These are phyloP conservation scores for Tuber microsphaerosporum DNA, from an alignment of 495 filamentous ascomycete genomes.

Conservation along the genomic window DNA sequence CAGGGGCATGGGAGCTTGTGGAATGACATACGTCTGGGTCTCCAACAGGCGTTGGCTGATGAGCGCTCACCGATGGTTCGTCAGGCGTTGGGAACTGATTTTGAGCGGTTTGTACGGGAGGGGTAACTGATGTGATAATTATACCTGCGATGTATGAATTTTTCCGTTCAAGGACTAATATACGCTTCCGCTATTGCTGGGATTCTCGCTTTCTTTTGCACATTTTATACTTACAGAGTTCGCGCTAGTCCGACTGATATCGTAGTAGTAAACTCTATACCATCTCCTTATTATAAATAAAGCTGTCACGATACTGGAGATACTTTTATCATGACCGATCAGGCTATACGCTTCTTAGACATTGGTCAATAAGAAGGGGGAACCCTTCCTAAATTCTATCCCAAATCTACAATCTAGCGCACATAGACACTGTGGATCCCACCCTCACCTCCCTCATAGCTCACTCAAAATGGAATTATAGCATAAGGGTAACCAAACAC, in stretches of 20 bases:
- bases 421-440: too few relatives aligned
- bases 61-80: conserved; percentile 32
- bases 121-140: not conserved
- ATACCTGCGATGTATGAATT: not conserved
- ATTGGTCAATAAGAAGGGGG: too few relatives aligned
- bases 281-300: too few relatives aligned
- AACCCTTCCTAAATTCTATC: too few relatives aligned
- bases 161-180: not conserved
- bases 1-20: conserved; percentile 29
- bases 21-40: conserved; percentile 26
- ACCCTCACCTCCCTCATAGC: too few relatives aligned
- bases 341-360: too few relatives aligned
- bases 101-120: conserved; percentile 21
- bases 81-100: conserved; percentile 26
- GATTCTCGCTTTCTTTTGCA: not conserved
- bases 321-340: too few relatives aligned
- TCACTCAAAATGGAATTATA: too few relatives aligned
- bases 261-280: too few relatives aligned
- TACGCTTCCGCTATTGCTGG: not conserved
- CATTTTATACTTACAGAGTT: not conserved
- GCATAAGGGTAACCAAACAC: too few relatives aligned
- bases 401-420: too few relatives aligned
- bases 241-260: not conserved
- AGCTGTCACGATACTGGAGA: too few relatives aligned
- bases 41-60: conserved; percentile 28